Percentiles rank a stretch among this genome's conserved stretches.
These are phyloP conservation scores for Auriculariales sp. DNA, from an alignment of 768 basidiomycete species.

Conservation along the genomic window DNA sequence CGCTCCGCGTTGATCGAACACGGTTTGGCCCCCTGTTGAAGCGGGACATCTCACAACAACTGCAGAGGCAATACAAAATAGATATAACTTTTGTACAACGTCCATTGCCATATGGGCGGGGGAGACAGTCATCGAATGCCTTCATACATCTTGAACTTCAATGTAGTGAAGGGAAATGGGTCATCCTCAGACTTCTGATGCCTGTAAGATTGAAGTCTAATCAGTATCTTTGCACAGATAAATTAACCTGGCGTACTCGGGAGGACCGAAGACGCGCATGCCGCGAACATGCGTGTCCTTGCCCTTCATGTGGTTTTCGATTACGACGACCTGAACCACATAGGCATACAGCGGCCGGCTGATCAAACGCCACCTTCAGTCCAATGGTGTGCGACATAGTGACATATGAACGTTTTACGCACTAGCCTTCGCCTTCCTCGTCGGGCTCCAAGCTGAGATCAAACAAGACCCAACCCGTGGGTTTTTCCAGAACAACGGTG, in stretches of 20 bases:
- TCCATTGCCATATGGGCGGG: not conserved
- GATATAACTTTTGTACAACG: not conserved
- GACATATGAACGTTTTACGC: conserved; percentile 16
- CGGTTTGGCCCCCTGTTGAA: not conserved
- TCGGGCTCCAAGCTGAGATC: conserved; percentile 68
- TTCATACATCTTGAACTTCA: conserved; percentile 63
- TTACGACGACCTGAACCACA: conserved; percentile 77
- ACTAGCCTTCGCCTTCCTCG: conserved; percentile 72
- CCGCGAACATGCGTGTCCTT: conserved; percentile 98
- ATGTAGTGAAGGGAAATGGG: conserved; percentile 52
- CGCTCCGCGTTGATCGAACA: conserved; percentile 20
- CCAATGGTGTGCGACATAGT: not conserved
- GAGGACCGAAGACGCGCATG: conserved; percentile 69
- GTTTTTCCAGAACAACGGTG: conserved; percentile 72
- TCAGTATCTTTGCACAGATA: conserved; percentile 2
- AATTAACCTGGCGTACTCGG: conserved; percentile 40
- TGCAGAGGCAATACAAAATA: not conserved
- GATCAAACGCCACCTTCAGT: not conserved
- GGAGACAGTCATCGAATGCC: conserved; percentile 38
- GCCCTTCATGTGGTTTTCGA: conserved; percentile 94
- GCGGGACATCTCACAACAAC: not conserved
- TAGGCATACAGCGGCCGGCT: conserved; percentile 85
- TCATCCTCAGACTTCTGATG: conserved; percentile 37
- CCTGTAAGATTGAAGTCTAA: conserved; percentile 9
- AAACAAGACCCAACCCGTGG: conserved; percentile 88